These are phyloP conservation scores for Paraconiothyrium sp. DNA, from an alignment of 2,329 filamentous ascomycete species.

Conservation along the genomic window DNA sequence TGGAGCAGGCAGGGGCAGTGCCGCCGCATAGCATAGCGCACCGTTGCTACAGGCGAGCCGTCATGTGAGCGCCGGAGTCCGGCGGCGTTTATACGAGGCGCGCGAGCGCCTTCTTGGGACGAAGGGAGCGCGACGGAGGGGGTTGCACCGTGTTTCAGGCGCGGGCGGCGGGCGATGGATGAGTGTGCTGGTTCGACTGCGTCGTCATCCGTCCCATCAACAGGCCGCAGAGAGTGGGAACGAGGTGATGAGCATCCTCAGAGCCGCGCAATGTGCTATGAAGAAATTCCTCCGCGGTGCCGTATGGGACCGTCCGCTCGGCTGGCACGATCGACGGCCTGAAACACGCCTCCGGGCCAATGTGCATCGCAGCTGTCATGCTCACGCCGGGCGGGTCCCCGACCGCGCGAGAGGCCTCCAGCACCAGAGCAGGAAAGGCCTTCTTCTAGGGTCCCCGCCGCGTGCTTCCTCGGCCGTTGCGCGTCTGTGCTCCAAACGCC, in stretches of 20 bases:
- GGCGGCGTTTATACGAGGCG: not conserved
- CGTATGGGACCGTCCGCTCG: not conserved
- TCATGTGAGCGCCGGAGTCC: constrained; percentile 11
- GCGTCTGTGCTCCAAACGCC: constrained; percentile 14
- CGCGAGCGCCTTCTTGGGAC: not conserved
- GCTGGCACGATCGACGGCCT: constrained; percentile 5
- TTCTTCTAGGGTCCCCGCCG: not conserved
- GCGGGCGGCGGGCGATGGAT: not conserved
- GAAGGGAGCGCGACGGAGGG: not conserved
- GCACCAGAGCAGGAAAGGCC: not conserved
- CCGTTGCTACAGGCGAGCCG: constrained; percentile 10
- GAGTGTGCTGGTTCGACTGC: not conserved
- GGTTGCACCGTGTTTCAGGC: constrained; percentile 10
- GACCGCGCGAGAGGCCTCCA: constrained; percentile 4
- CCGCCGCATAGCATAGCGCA: constrained; percentile 8
- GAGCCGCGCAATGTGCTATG: too few species aligned
- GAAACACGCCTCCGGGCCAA: constrained; percentile 8
- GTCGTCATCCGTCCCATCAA: not conserved
- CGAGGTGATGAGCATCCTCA: not conserved
- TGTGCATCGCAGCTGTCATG: not conserved
- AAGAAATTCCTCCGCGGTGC: not conserved
- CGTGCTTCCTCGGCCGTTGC: not conserved
- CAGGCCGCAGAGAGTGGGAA: not conserved
- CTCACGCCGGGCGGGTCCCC: not conserved
- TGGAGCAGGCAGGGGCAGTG: not conserved